These are phyloP conservation scores for Ceratocystis destructans DNA, from an alignment of 2,329 filamentous ascomycete species.

Conservation along the genomic window DNA sequence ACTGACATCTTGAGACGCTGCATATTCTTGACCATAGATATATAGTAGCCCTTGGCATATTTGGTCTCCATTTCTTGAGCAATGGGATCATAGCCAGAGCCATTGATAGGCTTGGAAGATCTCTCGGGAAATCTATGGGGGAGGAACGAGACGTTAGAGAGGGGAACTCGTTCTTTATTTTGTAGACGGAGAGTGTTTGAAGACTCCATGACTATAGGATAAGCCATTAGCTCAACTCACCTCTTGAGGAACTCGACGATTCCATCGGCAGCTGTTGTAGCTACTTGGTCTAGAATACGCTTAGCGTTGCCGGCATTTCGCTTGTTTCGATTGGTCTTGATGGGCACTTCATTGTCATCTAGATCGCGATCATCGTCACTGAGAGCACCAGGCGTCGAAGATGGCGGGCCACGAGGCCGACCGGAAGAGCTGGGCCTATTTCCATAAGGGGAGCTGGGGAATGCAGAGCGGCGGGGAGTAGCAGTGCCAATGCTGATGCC, in stretches of 20 bases:
- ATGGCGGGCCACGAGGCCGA: conserved; percentile 45
- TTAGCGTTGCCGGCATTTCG: conserved; percentile 38
- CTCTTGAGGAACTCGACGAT: conserved; percentile 71
- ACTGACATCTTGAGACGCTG: conserved; percentile 63
- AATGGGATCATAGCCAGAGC: conserved; percentile 7
- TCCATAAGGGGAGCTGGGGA: conserved; percentile 21
- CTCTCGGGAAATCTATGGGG: conserved; percentile 44
- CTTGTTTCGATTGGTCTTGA: conserved; percentile 29
- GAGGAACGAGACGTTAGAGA: conserved; percentile 10
- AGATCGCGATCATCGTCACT: conserved; percentile 49
- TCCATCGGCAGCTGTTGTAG: conserved; percentile 57
- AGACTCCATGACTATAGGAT: too few species aligned
- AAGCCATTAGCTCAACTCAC: conserved; percentile 32
- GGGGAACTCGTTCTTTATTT: too few species aligned
- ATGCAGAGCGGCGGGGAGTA: conserved; percentile 33
- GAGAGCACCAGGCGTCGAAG: conserved; percentile 45
- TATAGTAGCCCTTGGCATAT: conserved; percentile 64
- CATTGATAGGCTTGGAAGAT: not conserved
- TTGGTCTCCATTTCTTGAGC: conserved; percentile 16
- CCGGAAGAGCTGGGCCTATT: conserved; percentile 36
- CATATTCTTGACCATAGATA: conserved; percentile 71
- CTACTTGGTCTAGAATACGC: conserved; percentile 62
- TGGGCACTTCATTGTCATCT: conserved; percentile 49
- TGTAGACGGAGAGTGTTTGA: too few species aligned
- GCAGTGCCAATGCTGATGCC: conserved; percentile 31